Base-by-base conservation (phyloP, 1,284 basidiomycete genomes). In the Trametes hirsuta region DNA sequence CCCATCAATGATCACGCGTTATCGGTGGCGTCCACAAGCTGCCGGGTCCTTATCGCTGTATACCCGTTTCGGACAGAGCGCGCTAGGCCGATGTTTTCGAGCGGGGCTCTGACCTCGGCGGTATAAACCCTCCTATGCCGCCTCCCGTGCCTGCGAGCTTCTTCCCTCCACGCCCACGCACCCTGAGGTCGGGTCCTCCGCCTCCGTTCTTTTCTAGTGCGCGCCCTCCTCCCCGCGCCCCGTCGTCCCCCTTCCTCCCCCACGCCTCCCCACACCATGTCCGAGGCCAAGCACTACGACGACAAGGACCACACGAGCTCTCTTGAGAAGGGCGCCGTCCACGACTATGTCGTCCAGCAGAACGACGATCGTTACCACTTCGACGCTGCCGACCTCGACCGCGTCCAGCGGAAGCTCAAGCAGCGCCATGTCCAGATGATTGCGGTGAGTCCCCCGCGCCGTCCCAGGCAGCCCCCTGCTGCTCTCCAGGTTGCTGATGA, bases 371-470 rank as follows among this genome's bases (percentile, higher is more conserved):
- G 64, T 41, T 72, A 69, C 62, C 66, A 72, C 59, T 82, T 86
- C 63, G 81, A 86, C 66, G 77, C 76, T n/a, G 77, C 80, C 53
- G 86, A 88, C 68, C 75, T 85, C 45, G 86, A 88, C 66, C 77
- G 75, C 24, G 85, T 87, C 10, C 85, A 88, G 65, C 81, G 87
- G 36, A 78, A 79, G 25, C 76, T 90, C 46, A 85, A 87, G 72
- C 85, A 88, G 72, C 83, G 87, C 39, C 87, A 89, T 83, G 84
- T 87, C 15, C 87, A 88, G 70, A 90, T 90, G 87, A 87, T 74
- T 50, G 72, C 72, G 55, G 72, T 74, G 48, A 65, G 72, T 66
- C 10, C 25, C 30, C 25, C 12, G 22, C n/a, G 53, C 53, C 35
- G 49, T 22, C 36, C 25, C n/a, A 39, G 12, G 14, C 45, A 21